Evolutionary conservation across 352 stramenopile genomes (phyloP), one percentile per base, ranked within the genome.

Genomic region (Globisporangium rhizosaccharum): DNA sequence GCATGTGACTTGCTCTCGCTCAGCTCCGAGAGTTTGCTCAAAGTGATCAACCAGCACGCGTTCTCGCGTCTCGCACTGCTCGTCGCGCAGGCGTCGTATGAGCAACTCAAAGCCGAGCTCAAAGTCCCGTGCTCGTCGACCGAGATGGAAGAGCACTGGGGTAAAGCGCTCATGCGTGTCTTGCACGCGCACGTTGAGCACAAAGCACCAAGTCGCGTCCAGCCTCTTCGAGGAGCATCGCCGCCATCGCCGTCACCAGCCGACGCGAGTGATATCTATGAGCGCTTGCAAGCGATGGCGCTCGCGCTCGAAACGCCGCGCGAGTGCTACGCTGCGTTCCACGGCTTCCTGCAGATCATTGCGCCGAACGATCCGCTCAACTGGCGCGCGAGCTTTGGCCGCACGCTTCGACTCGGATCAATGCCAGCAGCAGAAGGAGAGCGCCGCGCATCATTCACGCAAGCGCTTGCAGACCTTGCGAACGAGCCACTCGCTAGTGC

Each of bases 1-100:
- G 57, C 62, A 1, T 65, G 57, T 28, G 62, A 68, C 39, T 37
- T 68, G 51, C 37, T 68, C 11, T 59, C 57, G 39, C 46, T 68
- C 2, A 61, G 44, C 26, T 49, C 57, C 26, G 51, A 59, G 36
- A 44, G n/a, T 8, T 50, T 68, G 45, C 42, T 61, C n/a, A 49
- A 46, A 2, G 53, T 58, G 23, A 58, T 58, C 41, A 33, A 51
- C 25, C 20, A 17, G 14, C 41, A 58, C 17, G 53, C 53, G 17
- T 12, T 58, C 41, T 49, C 53, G 3, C 41, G 53, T 3, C 2
- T 51, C 15, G 53, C 53, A 5, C 18, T 58, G 5, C 45, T 53
- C n/a, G 45, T 60, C 17, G 28, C 55, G 1, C 55, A 60, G 45
- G 42, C 28, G n/a, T 25, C 55, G 55, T 60, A 53, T 15, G 44